A percentile compares a stretch with the other conserved stretches of the same genome.
Conservation (phyloP, 805 yeast species). For the Cyberlindnera lachancei region DNA sequence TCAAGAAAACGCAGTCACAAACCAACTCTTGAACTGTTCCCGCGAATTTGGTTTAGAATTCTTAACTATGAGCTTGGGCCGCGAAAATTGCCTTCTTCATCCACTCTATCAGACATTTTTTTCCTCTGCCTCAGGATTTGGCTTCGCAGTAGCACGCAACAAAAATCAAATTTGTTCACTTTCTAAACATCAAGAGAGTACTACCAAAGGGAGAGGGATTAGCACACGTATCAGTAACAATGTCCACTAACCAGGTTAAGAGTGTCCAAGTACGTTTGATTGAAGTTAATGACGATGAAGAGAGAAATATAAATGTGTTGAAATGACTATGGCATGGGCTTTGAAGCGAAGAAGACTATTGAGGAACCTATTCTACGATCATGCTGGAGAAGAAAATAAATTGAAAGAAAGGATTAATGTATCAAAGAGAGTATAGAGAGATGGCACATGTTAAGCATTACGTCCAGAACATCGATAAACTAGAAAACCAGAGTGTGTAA, state of each 20-base stretch:
- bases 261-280: slow-evolving; percentile 75
- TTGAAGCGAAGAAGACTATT: neutral
- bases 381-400: too few relatives aligned
- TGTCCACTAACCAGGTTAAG: slow-evolving; percentile 59
- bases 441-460: too few relatives aligned
- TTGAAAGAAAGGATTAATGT: too few relatives aligned
- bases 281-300: neutral
- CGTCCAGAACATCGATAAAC: too few relatives aligned
- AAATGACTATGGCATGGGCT: too few relatives aligned
- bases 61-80: neutral
- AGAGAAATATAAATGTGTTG: too few relatives aligned
- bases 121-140: slow-evolving; percentile 2
- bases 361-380: neutral
- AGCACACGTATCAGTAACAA: slow-evolving; percentile 29
- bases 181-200: slow-evolving; percentile 10
- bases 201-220: slow-evolving; percentile 3
- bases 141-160: slow-evolving; percentile 1
- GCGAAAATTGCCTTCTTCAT: slow-evolving; percentile 11
- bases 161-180: slow-evolving; percentile 21
- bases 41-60: slow-evolving; percentile 3
- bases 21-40: too few relatives aligned
- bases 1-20: slow-evolving; percentile 14
- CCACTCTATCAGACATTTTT: slow-evolving; percentile 10
- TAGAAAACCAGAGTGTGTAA: too few relatives aligned
- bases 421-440: too few relatives aligned